Conservation (phyloP, 2,329 filamentous ascomycete genomes). For the Balansia obtecta region DNA sequence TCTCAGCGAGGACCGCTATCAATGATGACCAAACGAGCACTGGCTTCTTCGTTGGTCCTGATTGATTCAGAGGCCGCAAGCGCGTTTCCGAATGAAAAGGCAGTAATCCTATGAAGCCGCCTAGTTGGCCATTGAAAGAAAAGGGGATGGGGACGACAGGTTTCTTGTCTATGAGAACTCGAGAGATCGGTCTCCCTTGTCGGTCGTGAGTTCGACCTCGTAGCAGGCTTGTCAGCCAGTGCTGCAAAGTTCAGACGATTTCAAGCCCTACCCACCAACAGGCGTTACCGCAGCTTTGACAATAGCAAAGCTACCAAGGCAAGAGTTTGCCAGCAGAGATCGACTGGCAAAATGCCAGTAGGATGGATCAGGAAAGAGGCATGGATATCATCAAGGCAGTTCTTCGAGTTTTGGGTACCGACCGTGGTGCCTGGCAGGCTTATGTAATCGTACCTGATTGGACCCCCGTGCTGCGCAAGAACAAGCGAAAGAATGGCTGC, state of each 20-base stretch:
- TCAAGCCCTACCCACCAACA: background rate
- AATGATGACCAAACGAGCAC: background rate
- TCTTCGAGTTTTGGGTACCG: slow-evolving; percentile 7
- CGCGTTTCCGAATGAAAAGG: background rate
- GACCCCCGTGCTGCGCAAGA: background rate
- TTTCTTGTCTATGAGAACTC: background rate
- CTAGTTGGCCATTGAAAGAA: no score
- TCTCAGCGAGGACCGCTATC: background rate
- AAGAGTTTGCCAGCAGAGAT: background rate
- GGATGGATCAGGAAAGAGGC: slow-evolving; percentile 1
- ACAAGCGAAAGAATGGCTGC: background rate
- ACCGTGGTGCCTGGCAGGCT: slow-evolving; percentile 4
- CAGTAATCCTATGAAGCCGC: no score
- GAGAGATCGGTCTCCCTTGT: background rate
- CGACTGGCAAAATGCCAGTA: slow-evolving; percentile 5
- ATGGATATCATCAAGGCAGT: background rate
- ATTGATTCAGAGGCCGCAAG: background rate
- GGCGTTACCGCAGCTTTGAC: background rate
- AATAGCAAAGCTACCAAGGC: background rate
- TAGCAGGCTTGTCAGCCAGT: background rate
- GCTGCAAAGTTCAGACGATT: background rate
- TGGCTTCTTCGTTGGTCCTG: background rate
- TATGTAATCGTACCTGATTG: slow-evolving; percentile 7
- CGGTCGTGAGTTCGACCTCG: slow-evolving; percentile 1
- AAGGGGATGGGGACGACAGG: no score